Conservation (phyloP, 192 early-diverging fungal species). For the Coemansia javaensis region DNA sequence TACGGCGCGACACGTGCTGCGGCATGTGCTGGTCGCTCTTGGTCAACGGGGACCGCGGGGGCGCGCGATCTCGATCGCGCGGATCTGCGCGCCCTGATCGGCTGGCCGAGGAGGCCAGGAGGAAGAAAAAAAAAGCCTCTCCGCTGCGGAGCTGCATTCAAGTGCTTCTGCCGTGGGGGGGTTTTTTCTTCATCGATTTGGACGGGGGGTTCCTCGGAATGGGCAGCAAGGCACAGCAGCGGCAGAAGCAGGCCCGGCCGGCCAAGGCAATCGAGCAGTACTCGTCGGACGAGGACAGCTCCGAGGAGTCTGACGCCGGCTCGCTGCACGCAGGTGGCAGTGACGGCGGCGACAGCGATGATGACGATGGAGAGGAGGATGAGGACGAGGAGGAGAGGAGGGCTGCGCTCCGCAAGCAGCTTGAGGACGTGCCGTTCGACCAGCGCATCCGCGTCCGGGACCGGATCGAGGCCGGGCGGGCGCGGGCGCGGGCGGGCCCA, state of each 20-base stretch:
- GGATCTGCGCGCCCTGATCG: too few relatives aligned
- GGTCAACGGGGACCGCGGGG: too few relatives aligned
- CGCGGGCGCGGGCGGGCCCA: constrained; percentile 48
- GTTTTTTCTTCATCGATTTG: background rate
- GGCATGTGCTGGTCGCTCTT: too few relatives aligned
- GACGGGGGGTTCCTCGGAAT: too few relatives aligned
- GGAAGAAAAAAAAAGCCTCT: too few relatives aligned
- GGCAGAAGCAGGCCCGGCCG: too few relatives aligned
- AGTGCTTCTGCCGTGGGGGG: background rate
- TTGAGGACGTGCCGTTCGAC: constrained; percentile 77
- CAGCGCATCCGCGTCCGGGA: constrained; percentile 73
- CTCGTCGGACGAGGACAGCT: constrained; percentile 46
- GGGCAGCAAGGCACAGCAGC: constrained; percentile 1
- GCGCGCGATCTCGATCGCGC: too few relatives aligned
- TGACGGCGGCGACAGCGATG: constrained; percentile 3
- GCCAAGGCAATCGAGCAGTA: constrained; percentile 27
- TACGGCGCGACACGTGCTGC: too few relatives aligned
- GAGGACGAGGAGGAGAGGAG: constrained; percentile 8
- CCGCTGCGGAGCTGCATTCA: too few relatives aligned
- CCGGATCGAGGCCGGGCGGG: constrained; percentile 64
- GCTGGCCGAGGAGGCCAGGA: too few relatives aligned
- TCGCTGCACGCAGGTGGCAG: constrained; percentile 3
- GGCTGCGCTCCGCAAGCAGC: constrained; percentile 23
- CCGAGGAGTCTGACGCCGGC: constrained; percentile 17
- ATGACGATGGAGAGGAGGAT: constrained; percentile 5